Evolutionary conservation across 1,284 basidiomycete genomes (phyloP), one percentile per base, ranked within the genome.

Genomic region (Cryptococcus maquisensis): DNA sequence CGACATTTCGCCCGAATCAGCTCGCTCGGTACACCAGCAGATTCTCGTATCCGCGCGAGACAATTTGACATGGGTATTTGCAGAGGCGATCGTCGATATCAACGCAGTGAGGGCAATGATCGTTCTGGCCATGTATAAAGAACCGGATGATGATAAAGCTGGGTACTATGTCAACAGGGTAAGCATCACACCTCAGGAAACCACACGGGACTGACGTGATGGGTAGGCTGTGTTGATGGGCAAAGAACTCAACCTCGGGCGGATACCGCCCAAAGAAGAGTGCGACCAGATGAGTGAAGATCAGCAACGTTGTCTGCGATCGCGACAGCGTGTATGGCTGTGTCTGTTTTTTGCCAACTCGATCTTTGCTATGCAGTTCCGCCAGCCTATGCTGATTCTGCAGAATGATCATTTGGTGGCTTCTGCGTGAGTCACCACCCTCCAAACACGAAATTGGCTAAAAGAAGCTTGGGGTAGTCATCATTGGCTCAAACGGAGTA

Each of bases 321-420:
- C 55, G n/a, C 57, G 55, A 45, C 67, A 69, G 18, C 47, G 67
- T 15, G 50, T 66, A 3, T 71, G 69, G 68, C 47, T 71, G 23
- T 58, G 64, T 18, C 47, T 71, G 18, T 71, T 71, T 65, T 57
- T 63, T 20, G 61, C 61, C 51, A 71, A 67, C 55, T 67, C 69
- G 0, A 65, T 71, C 35, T 71, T 69, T 56, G 64, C 65, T 52
- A 68, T 71, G 66, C 69, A 71, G 56, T 71, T 71, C 56, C 60
- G 63, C 13, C 66, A 66, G 54, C 66, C 67, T 9, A 64, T 71
- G 64, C 59, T 69, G 12, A 69, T 71, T 32, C 51, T 60, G 6
- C 62, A 64, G 23, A 62, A 59, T 5, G 69, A 71, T 43, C 64
- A 63, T 1, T 51, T 71, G n/a, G 54, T 71, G 8, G 56, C 63